Base-by-base conservation (phyloP, 225 moss, liverwort and hornwort genomes). In the Physcomitrium patens region DNA sequence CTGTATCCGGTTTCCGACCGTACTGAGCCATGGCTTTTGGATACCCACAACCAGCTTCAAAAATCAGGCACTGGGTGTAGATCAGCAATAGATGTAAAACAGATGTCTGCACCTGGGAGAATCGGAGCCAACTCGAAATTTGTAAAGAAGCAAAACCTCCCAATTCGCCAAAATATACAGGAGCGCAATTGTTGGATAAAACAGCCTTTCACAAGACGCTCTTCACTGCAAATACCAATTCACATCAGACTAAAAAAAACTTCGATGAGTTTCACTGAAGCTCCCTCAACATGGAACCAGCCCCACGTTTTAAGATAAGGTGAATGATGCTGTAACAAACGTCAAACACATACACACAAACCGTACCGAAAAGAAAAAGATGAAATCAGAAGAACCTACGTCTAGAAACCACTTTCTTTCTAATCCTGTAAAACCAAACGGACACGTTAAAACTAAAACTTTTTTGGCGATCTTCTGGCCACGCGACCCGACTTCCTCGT, bases 1-100 rank as follows among this genome's bases (percentile, higher is more conserved):
- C 90, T 69, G 69, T 79, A 22, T 90, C 90, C 46, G 84, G 88
- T 76, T 93, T 90, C 82, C 88, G 88, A 78, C 90, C 90, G 79
- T 90, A 88, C 83, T 93, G 90, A 59, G 87, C 91, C 91, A 92
- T 92, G 43, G 52, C 46, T 65, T 51, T 47, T 26, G 48, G n/a
- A 54, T 47, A 44, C 37, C 56, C 56, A 64, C 75, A 58, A 66
- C 71, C 31, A 52, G 61, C 65, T 42, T 16, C 63, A 62, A 18
- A 20, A 45, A 12, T 64, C 50, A 18, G 16, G 63, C 57, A 80
- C 63, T 48, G 18, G 43, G 63, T 63, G 50, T 14, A 16, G 59
- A 51, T 60, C 20, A 31, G 45, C 57, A 31, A 60, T 13, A 63
- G 27, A 27, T 7, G 69, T 44, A 59, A 23, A 70, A 46, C 71